Base-by-base conservation (phyloP, 1,284 basidiomycete species). In the Fomitopsis pinicola region DNA sequence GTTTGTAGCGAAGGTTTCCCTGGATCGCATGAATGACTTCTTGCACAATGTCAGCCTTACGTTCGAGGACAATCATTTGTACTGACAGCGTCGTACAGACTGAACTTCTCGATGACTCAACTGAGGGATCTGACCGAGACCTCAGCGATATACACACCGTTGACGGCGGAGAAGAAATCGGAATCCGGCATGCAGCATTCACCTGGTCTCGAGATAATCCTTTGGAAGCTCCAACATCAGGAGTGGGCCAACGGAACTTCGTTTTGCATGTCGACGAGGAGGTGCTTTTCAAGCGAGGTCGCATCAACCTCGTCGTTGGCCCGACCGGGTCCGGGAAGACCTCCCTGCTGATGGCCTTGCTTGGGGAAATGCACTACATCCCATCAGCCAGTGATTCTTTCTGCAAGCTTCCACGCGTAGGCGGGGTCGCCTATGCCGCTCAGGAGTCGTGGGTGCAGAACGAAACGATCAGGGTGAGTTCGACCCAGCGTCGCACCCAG, bases 381-480 rank as follows among this genome's bases (percentile, higher is more conserved):
- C 78, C 83, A 10, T 69, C 74, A 12, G 75, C 76, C 10, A 73
- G 78, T 17, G 79, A 79, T 35, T 82, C 86, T 0, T 87, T 83
- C 79, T 87, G 80, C 71, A 83, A 82, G 62, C 78, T 91, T 5
- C 88, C 89, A 15, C 78, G 87, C 6, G 71, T 75, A 1, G 80
- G 81, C 14, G 88, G 88, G 3, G 81, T 92, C 9, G 84, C 86
- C 0, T 91, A 88, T 72, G 86, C 87, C 6, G 83, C 88, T 1
- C 89, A 92, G 69, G 87, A 91, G 67, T 84, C 87, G 2, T 92
- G 89, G 89, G 84, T 87, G 7, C 77, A 81, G 61, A 86, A 84
- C 63, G 78, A 77, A 56, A 80, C 78, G 0, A 78, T 80, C 53
- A 73, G 73, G 62, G 77, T 76, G 48, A 58, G 67, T 30, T 28